phyloP scores from a whole-genome alignment of 257 asterid species.

The Jacaranda copaia region DNA sequence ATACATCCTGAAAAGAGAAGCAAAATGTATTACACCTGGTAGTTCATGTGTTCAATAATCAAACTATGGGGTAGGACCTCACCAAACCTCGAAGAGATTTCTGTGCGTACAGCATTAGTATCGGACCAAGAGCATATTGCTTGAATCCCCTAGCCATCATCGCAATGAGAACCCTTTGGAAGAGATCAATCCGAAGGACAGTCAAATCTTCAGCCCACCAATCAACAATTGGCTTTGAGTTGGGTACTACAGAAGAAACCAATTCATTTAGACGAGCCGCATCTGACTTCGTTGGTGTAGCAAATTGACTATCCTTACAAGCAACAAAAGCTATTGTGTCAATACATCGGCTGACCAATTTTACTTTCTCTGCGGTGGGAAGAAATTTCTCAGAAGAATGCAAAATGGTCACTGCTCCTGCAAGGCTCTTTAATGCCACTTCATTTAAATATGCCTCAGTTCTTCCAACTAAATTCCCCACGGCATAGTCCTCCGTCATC shows the following conservation, averaged over 20 bases:
- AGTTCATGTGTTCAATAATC: constrained; percentile 26
- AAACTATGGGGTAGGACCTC: constrained; percentile 51
- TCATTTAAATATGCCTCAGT: constrained; percentile 74
- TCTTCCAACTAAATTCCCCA: constrained; percentile 67
- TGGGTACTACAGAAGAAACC: constrained; percentile 36
- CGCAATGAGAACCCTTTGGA: constrained; percentile 78
- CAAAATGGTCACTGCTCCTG: constrained; percentile 74
- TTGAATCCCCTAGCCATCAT: constrained; percentile 84
- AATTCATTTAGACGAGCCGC: constrained; percentile 35
- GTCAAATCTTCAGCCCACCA: constrained; percentile 95
- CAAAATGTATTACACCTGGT: background rate
- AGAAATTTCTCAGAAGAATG: constrained; percentile 69
- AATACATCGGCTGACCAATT: constrained; percentile 74
- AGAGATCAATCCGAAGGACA: constrained; percentile 72
- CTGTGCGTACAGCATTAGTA: constrained; percentile 84
- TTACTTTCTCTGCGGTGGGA: constrained; percentile 75
- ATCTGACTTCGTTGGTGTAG: constrained; percentile 39
- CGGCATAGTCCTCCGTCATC: constrained; percentile 84
- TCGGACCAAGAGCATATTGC: constrained; percentile 78
- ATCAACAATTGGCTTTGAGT: constrained; percentile 60
- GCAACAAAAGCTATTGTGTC: constrained; percentile 73
- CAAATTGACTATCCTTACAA: constrained; percentile 71
- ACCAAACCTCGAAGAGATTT: constrained; percentile 96
- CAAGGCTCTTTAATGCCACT: constrained; percentile 74
- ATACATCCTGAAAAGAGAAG: constrained; percentile 61